Percentiles rank a stretch among this genome's conserved stretches.
Evolutionary conservation across 805 yeast genomes (phyloP).

Genomic region (Kodamaea neixiangensis): DNA sequence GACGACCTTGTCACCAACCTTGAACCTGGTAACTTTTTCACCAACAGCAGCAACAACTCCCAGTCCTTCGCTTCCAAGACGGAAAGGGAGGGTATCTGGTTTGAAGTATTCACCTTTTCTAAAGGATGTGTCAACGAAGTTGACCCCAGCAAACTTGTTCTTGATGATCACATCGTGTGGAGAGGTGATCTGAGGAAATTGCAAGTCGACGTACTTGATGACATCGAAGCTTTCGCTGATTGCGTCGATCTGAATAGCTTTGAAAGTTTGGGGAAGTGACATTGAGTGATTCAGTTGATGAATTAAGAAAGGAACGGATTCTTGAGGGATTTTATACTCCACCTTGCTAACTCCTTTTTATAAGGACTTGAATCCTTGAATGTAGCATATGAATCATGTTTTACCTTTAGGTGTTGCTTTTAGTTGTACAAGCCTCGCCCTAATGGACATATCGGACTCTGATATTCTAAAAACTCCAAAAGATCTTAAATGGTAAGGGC

Average conservation of each 20-base stretch:
- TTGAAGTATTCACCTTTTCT: slow-evolving; percentile 80
- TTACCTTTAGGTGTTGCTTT: too few species aligned
- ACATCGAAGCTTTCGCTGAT: slow-evolving; percentile 60
- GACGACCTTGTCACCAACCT: slow-evolving; percentile 72
- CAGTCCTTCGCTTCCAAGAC: slow-evolving; percentile 72
- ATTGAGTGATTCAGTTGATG: too few species aligned
- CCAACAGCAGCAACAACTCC: slow-evolving; percentile 74
- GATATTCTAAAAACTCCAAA: too few species aligned
- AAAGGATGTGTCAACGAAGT: slow-evolving; percentile 81
- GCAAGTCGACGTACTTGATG: slow-evolving; percentile 54
- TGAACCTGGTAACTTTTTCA: slow-evolving; percentile 49
- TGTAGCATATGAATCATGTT: too few species aligned
- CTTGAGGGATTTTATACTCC: too few species aligned
- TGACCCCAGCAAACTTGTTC: slow-evolving; percentile 77
- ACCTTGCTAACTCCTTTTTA: too few species aligned
- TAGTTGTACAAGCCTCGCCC: too few species aligned
- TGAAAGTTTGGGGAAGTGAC: slow-evolving; percentile 54
- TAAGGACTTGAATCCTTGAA: too few species aligned
- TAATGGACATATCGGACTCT: too few species aligned
- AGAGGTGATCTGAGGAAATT: slow-evolving; percentile 57
- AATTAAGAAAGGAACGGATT: too few species aligned
- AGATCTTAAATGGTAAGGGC: too few species aligned
- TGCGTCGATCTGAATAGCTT: slow-evolving; percentile 55
- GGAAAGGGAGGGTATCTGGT: slow-evolving; percentile 51
- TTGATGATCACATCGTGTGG: slow-evolving; percentile 64